Conservation (phyloP, 805 yeast genomes). For the Wickerhamomyces rabaulensis region DNA sequence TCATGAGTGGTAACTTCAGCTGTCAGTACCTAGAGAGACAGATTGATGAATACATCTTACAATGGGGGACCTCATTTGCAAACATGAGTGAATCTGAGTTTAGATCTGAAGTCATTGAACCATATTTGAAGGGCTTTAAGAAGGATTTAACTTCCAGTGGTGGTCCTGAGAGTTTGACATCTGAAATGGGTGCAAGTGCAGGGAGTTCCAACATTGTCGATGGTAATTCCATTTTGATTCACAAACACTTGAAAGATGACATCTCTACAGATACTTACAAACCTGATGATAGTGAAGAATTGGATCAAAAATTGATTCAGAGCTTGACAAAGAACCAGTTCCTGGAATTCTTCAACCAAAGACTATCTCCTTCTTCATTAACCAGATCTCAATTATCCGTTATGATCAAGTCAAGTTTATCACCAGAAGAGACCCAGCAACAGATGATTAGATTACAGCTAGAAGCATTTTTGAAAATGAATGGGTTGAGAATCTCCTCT, state of each 20-base stretch:
- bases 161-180: constrained; percentile 31
- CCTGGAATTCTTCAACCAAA: constrained; percentile 28
- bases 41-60: constrained; percentile 42
- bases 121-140: constrained; percentile 29
- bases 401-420: constrained; percentile 33
- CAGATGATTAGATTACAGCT: constrained; percentile 34
- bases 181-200: constrained; percentile 30
- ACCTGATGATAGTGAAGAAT: constrained; percentile 20
- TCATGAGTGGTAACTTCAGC: constrained; percentile 45
- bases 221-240: constrained; percentile 31
- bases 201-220: constrained; percentile 26
- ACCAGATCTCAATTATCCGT: constrained; percentile 34
- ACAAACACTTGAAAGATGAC: constrained; percentile 30
- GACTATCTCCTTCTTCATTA: constrained; percentile 32
- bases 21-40: constrained; percentile 38
- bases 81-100: constrained; percentile 33
- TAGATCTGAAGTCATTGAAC: constrained; percentile 26
- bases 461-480: constrained; percentile 38
- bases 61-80: constrained; percentile 32
- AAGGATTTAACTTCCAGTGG: constrained; percentile 16
- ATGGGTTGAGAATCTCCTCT: constrained; percentile 41
- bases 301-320: constrained; percentile 23
- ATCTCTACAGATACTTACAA: constrained; percentile 20
- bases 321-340: constrained; percentile 30
- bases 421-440: constrained; percentile 31